A percentile compares a stretch with the other conserved stretches of the same genome.
phyloP scores from a whole-genome alignment of 1,139 yeast species.

The Yamadazyma sp. region DNA sequence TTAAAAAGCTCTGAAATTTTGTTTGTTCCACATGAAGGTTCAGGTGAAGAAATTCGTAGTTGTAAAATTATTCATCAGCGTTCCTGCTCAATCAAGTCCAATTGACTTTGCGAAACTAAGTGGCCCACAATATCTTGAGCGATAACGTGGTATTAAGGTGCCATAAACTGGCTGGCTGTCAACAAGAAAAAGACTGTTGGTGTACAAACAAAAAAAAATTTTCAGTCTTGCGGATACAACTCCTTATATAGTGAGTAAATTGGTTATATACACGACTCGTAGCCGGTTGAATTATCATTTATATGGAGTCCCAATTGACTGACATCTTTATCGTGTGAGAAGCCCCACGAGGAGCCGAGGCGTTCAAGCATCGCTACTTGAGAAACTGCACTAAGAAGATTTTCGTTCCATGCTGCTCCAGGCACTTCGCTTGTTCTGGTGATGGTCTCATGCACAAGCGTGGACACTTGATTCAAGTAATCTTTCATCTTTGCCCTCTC shows the following conservation, averaged over 20 bases:
- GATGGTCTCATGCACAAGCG: neutral
- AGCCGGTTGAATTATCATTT: neutral
- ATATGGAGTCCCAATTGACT: no score
- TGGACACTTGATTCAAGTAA: neutral
- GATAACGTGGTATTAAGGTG: neutral
- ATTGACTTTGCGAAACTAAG: slow-evolving; percentile 5
- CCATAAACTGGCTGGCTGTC: neutral
- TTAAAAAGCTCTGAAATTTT: slow-evolving; percentile 69
- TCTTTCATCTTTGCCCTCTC: neutral
- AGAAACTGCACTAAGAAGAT: slow-evolving; percentile 4
- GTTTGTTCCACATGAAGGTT: slow-evolving; percentile 50
- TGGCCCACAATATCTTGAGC: neutral
- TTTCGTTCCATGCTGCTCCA: slow-evolving; percentile 5
- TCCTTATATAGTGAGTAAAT: neutral
- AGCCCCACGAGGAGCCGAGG: neutral
- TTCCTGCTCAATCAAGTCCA: slow-evolving; percentile 9
- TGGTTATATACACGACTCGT: neutral
- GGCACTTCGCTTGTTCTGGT: neutral
- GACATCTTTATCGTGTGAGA: no score
- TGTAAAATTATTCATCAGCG: slow-evolving; percentile 39
- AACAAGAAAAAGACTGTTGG: neutral
- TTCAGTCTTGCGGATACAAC: neutral
- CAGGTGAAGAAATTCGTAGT: slow-evolving; percentile 71
- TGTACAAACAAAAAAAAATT: slow-evolving; percentile 5
- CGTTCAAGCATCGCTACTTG: neutral